phyloP scores from a whole-genome alignment of 148 eudicot species.

The Simmondsia chinensis region DNA sequence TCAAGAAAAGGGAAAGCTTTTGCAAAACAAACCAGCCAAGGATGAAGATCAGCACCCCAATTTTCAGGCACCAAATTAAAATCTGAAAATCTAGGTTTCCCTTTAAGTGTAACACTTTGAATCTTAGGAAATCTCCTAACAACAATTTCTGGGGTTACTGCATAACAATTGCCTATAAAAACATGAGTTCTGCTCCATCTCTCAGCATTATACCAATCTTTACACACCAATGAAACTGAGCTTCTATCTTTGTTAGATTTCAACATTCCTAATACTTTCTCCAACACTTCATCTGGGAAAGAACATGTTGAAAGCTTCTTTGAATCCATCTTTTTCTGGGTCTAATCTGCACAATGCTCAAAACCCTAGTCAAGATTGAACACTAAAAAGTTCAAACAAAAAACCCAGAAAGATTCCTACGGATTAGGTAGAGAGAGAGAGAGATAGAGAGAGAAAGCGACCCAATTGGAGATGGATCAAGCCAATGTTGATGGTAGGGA shows the following conservation, averaged over 20 bases:
- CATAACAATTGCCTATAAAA: conserved; percentile 75
- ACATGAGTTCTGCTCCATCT: conserved; percentile 61
- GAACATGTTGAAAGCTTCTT: conserved; percentile 19
- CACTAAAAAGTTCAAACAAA: background rate
- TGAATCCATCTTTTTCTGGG: conserved; percentile 2
- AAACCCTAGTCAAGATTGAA: background rate
- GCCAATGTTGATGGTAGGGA: no score
- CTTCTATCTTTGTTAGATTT: conserved; percentile 49
- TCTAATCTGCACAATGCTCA: background rate
- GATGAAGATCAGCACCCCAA: conserved; percentile 79
- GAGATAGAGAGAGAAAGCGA: background rate
- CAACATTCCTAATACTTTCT: conserved; percentile 48
- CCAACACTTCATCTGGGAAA: conserved; percentile 76
- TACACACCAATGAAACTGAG: conserved; percentile 69
- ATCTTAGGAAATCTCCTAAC: conserved; percentile 58
- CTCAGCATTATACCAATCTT: conserved; percentile 78
- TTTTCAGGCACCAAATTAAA: conserved; percentile 66
- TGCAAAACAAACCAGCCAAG: conserved; percentile 55
- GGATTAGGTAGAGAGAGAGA: background rate
- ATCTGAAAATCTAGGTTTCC: conserved; percentile 78
- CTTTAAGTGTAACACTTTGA: conserved; percentile 53
- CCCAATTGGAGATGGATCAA: background rate
- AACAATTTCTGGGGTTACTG: conserved; percentile 72
- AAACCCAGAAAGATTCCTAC: background rate
- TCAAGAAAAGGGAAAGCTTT: conserved; percentile 60